Conservation (phyloP, 2,329 filamentous ascomycete genomes). For the Ustulina deusta region DNA sequence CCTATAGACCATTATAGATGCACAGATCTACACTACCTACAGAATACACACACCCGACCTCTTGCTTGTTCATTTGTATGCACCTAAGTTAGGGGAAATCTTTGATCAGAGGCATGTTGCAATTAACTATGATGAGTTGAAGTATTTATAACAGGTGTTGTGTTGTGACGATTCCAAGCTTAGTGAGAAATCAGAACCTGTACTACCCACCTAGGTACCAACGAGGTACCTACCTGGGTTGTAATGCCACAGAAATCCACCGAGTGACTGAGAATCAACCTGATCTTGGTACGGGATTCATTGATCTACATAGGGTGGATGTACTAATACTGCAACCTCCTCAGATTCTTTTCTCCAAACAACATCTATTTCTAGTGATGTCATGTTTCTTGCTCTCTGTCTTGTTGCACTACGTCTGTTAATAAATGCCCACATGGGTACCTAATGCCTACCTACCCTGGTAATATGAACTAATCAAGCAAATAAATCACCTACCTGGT, state of each 20-base stretch:
- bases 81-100: neutral
- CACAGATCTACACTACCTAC: neutral
- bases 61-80: neutral
- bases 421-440: neutral
- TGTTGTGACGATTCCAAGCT: neutral
- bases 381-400: slow-evolving; percentile 6
- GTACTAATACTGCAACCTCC: neutral
- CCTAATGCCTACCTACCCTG: too few relatives aligned
- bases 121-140: neutral
- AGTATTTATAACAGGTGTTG: neutral
- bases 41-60: neutral
- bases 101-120: neutral
- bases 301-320: slow-evolving; percentile 9
- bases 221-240: neutral
- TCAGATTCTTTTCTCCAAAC: slow-evolving; percentile 2
- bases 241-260: neutral
- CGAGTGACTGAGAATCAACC: neutral
- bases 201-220: neutral
- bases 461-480: neutral
- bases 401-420: neutral
- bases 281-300: slow-evolving; percentile 8
- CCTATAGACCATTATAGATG: neutral
- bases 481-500: neutral
- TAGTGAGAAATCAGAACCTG: neutral
- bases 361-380: slow-evolving; percentile 15